These are phyloP conservation scores for Jackrogersella minutella DNA, from an alignment of 495 filamentous ascomycete genomes.

Conservation along the genomic window DNA sequence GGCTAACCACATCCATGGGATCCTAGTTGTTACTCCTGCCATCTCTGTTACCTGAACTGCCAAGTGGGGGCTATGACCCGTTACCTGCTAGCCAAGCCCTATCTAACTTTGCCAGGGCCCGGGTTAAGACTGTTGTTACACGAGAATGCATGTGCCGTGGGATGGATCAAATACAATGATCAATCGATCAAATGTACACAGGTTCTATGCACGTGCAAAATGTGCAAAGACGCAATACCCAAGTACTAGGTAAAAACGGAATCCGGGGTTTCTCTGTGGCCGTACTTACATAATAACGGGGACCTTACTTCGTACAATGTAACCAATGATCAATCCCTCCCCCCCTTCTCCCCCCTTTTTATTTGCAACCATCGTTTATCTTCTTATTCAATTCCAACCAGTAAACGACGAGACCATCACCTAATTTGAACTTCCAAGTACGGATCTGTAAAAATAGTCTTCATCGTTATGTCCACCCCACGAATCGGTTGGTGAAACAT, in stretches of 20 bases:
- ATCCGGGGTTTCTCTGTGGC: conserved; percentile 43
- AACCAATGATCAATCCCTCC: too few species aligned
- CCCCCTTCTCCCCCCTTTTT: neutral
- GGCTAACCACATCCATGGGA: too few species aligned
- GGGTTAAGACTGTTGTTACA: neutral
- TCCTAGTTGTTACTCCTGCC: neutral
- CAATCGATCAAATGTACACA: too few species aligned
- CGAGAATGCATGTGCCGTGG: conserved; percentile 16
- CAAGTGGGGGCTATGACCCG: neutral
- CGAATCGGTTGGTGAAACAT: too few species aligned
- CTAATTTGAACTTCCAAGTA: neutral
- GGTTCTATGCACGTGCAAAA: conserved; percentile 33
- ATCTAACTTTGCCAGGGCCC: neutral
- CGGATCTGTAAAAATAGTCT: too few species aligned
- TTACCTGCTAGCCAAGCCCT: neutral
- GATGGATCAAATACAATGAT: too few species aligned
- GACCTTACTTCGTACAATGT: too few species aligned
- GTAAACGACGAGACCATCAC: neutral
- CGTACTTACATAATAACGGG: too few species aligned
- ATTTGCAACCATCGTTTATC: neutral
- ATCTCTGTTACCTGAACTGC: too few species aligned
- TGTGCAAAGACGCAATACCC: neutral
- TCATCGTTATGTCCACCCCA: too few species aligned
- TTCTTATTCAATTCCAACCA: neutral
- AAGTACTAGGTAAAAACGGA: conserved; percentile 7